Base-by-base conservation (phyloP, 345 rosid genomes). In the Nasturtium officinale region DNA sequence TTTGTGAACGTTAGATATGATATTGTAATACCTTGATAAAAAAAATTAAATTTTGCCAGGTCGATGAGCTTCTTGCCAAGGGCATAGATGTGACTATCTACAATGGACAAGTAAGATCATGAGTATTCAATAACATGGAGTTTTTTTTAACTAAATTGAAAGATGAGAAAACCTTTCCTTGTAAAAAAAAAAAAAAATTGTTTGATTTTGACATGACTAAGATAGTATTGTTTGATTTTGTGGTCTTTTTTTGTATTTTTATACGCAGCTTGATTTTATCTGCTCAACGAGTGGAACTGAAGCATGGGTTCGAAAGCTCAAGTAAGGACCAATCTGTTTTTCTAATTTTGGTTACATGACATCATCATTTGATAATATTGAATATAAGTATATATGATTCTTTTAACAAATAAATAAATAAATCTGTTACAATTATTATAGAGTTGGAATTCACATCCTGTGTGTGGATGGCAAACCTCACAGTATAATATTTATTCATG, bases 251-350 rank as follows among this genome's bases (percentile, higher is more conserved):
- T 13, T 40, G 38, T 40, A 11, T 13, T 5, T 40, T 53, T 69
- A 40, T 42, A 18, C 18, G 76, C 71, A 91, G 98, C 85, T 91
- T 76, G 97, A 94, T 85, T 64, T 91, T 13, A 89, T 91, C 15
- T 94, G 97, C 78, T 76, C 96, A 77, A 88, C 95, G 60, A 88
- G 78, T 77, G 97, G 98, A 21, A 81, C 90, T 35, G 87, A 90
- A 85, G 90, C 97, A 38, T 94, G 98, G 98, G 77, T 94, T 68
- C 83, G 80, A 58, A 94, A 94, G 76, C 97, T 94, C 72, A 87
- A 84, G 98, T 93, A 78, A 78, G 73, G 69, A 64, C 7, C 46
- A 38, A 50, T 18, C 37, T 23, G 29, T 7, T 37, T 38, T 50
- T 51, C 16, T 37, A 28, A 28, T 13, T 62, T 17, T 40, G 6